These are phyloP conservation scores for Chaetomiaceae sp. DNA, from an alignment of 2,329 filamentous ascomycete species.

Conservation along the genomic window DNA sequence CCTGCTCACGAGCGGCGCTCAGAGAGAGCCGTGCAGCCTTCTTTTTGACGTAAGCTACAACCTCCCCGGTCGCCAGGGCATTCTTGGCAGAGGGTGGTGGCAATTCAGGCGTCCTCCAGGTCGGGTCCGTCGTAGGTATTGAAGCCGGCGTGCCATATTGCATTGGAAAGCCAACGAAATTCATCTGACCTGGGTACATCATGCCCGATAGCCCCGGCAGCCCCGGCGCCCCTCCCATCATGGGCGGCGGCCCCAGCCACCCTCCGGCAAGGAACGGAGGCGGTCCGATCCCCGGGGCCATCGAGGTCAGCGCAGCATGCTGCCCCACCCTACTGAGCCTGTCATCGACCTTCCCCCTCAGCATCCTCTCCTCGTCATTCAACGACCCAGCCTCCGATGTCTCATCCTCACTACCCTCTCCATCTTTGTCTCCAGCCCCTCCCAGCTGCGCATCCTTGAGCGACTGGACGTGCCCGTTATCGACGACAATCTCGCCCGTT, in stretches of 20 bases:
- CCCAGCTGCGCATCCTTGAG: slow-evolving; percentile 33
- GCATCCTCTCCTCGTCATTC: slow-evolving; percentile 30
- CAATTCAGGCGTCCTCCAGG: slow-evolving; percentile 38
- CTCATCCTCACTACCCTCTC: slow-evolving; percentile 5
- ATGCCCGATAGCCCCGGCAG: slow-evolving; percentile 3
- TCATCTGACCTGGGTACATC: slow-evolving; percentile 18
- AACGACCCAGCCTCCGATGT: slow-evolving; percentile 24
- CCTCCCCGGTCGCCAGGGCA: neutral
- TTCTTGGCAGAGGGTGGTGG: slow-evolving; percentile 24
- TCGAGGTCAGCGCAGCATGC: neutral
- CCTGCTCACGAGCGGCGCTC: slow-evolving; percentile 12
- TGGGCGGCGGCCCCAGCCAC: slow-evolving; percentile 2
- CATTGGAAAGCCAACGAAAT: slow-evolving; percentile 6
- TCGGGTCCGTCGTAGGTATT: slow-evolving; percentile 30
- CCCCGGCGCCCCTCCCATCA: slow-evolving; percentile 2
- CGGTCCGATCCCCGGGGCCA: neutral
- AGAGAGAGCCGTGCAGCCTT: slow-evolving; percentile 15
- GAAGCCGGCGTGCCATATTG: slow-evolving; percentile 11
- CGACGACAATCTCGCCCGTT: slow-evolving; percentile 77
- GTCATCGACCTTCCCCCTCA: slow-evolving; percentile 18
- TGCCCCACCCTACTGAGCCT: neutral
- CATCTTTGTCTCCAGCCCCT: slow-evolving; percentile 14
- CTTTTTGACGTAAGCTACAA: slow-evolving; percentile 16
- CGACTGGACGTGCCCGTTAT: slow-evolving; percentile 77
- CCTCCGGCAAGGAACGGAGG: slow-evolving; percentile 2